Percentiles rank a stretch among this genome's conserved stretches.
Evolutionary conservation across 1,284 basidiomycete genomes (phyloP).

Genomic region (Takashimella tepidaria): DNA sequence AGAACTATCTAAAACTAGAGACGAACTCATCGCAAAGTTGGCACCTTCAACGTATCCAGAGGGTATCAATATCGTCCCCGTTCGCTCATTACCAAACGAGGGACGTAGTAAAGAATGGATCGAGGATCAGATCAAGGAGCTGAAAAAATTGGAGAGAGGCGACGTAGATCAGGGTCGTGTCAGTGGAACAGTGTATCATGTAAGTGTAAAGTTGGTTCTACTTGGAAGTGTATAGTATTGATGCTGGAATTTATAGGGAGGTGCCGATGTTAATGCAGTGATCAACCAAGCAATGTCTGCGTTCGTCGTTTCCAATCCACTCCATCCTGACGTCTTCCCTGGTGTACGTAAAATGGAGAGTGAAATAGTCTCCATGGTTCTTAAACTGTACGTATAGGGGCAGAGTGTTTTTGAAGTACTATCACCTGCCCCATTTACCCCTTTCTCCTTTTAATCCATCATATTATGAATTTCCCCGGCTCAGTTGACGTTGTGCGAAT

Average conservation of each 20-base stretch:
- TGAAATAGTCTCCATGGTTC: slow-evolving; percentile 90
- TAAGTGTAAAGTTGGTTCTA: too few species aligned
- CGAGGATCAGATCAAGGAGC: slow-evolving; percentile 66
- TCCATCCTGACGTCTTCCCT: slow-evolving; percentile 95
- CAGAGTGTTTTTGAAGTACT: too few species aligned
- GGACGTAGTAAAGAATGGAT: slow-evolving; percentile 75
- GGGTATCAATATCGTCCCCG: slow-evolving; percentile 51
- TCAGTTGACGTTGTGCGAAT: too few species aligned
- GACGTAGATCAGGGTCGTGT: slow-evolving; percentile 61
- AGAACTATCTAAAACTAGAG: slow-evolving; percentile 64
- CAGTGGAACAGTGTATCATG: slow-evolving; percentile 83
- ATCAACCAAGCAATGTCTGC: slow-evolving; percentile 47
- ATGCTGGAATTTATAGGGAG: slow-evolving; percentile 58
- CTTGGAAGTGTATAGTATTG: background rate
- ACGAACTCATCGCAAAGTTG: slow-evolving; percentile 64
- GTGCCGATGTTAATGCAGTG: slow-evolving; percentile 62
- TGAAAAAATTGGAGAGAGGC: slow-evolving; percentile 65
- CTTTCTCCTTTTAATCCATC: background rate
- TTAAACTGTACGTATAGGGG: slow-evolving; percentile 61
- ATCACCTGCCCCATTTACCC: background rate
- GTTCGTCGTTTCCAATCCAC: slow-evolving; percentile 63
- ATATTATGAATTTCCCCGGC: too few species aligned
- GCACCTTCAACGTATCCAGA: slow-evolving; percentile 51
- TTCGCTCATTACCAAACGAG: slow-evolving; percentile 60
- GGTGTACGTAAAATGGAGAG: slow-evolving; percentile 93